These are phyloP conservation scores for Trichoderma hamatum DNA, from an alignment of 2,329 filamentous ascomycete genomes.

Conservation along the genomic window DNA sequence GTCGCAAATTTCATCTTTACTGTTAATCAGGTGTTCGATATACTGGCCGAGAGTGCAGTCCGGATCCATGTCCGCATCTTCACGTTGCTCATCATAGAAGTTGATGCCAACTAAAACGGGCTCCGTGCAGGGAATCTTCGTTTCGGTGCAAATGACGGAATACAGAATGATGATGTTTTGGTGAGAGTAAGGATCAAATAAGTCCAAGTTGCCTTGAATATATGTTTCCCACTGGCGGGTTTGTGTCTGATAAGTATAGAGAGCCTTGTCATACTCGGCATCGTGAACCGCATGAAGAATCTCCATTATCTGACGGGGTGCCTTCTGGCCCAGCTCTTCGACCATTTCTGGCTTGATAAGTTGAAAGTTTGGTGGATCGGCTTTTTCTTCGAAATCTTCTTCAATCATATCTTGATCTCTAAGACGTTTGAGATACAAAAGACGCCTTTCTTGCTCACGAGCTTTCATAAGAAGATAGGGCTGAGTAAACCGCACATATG, in stretches of 20 bases:
- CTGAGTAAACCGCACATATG: constrained; percentile 93
- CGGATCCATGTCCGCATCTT: constrained; percentile 69
- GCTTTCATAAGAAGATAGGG: constrained; percentile 92
- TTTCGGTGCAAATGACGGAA: constrained; percentile 90
- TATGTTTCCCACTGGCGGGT: constrained; percentile 97
- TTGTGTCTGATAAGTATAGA: constrained; percentile 92
- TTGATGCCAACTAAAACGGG: constrained; percentile 87
- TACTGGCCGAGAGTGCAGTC: constrained; percentile 96
- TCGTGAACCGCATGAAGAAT: constrained; percentile 94
- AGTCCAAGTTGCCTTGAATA: constrained; percentile 80
- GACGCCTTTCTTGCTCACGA: constrained; percentile 82
- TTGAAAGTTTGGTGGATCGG: constrained; percentile 74
- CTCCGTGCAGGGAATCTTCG: constrained; percentile 89
- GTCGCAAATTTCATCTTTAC: constrained; percentile 75
- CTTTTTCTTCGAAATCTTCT: constrained; percentile 59
- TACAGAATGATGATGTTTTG: constrained; percentile 96
- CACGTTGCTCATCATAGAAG: constrained; percentile 92
- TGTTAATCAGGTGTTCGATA: constrained; percentile 83
- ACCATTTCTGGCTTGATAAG: constrained; percentile 96
- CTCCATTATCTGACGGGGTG: constrained; percentile 85
- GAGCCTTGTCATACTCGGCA: constrained; percentile 92
- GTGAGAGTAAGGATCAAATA: constrained; percentile 94
- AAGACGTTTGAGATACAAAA: constrained; percentile 80
- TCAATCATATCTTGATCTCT: constrained; percentile 73
- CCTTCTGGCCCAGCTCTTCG: constrained; percentile 76